Evolutionary conservation across 495 filamentous ascomycete species (phyloP), one percentile per base, ranked within the genome.

Genomic region (Immersiella caudata): DNA sequence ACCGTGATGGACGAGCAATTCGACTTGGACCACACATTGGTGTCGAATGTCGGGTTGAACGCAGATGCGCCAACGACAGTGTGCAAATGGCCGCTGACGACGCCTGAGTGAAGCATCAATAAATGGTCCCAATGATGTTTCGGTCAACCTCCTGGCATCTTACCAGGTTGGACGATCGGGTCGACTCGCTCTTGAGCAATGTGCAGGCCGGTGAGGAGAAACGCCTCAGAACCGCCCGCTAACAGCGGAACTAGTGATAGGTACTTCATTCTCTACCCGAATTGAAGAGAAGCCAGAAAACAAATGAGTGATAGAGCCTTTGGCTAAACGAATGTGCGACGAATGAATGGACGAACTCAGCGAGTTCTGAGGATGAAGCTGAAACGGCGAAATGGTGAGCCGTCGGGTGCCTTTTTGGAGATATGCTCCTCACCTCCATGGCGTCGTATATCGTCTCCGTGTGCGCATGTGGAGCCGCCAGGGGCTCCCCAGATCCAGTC

Each of bases 91-190:
- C 60, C 60, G 22, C 60, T 62, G 25, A 62, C 60, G 26, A 51
- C 24, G 22, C 36, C 60, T 46, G 33, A 21, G 4, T n/a, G 20
- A 33, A 46, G 40, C 11, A 18, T 6, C 40, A 14, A 12, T 22
- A 2, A 24, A 22, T n/a, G 2, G 22, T 22, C 20, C n/a, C n/a
- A n/a, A 18, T 36, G 33, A 22, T n/a, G 52, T 24, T 22, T 54
- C 50, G 50, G 8, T 22, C 22, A 9, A 11, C 1, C 16, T 2
- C 9, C 14, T 26, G 21, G 6, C 7, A 55, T 24, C 52, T 2
- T 49, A 62, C 59, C 59, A 0, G 60, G 60, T 20, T 62, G 60
- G 14, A 62, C 60, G 36, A 62, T 62, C 16, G 60, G 60, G 24
- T 62, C 60, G 36, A 62, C 35, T 14, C 60, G 33, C 7, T 52